These are phyloP conservation scores for Didymella lethalis DNA, from an alignment of 2,329 filamentous ascomycete genomes.

Conservation along the genomic window DNA sequence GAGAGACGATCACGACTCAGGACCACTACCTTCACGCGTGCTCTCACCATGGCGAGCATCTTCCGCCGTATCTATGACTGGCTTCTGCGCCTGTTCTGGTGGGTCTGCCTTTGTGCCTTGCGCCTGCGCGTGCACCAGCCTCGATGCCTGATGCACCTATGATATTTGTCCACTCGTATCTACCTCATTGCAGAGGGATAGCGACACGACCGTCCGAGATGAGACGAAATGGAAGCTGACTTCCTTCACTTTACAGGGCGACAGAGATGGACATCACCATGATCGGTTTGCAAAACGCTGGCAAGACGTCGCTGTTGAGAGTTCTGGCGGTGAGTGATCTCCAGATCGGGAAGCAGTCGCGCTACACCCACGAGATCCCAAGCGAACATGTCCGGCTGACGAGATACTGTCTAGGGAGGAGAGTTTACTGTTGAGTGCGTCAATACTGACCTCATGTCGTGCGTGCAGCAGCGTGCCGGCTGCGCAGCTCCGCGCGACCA, in stretches of 20 bases:
- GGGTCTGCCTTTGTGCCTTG: constrained; percentile 50
- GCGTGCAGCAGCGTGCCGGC: constrained; percentile 38
- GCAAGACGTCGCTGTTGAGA: constrained; percentile 92
- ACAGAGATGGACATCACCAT: constrained; percentile 99
- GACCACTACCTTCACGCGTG: constrained; percentile 44
- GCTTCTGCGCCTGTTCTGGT: constrained; percentile 98
- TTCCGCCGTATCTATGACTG: constrained; percentile 98
- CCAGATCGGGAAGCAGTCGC: constrained; percentile 44
- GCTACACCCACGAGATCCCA: constrained; percentile 33
- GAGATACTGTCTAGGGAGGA: constrained; percentile 72
- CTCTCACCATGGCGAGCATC: constrained; percentile 77
- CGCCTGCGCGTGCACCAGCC: constrained; percentile 21
- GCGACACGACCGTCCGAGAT: constrained; percentile 26
- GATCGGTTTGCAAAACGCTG: constrained; percentile 97
- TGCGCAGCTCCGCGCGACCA: constrained; percentile 42
- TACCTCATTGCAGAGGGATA: constrained; percentile 30
- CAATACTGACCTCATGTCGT: constrained; percentile 35
- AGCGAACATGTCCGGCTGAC: constrained; percentile 38
- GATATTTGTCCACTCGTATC: constrained; percentile 32
- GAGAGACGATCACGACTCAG: constrained; percentile 34
- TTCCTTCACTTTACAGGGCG: constrained; percentile 67
- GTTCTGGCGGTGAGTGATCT: constrained; percentile 84
- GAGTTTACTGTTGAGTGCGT: constrained; percentile 99
- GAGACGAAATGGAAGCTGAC: constrained; percentile 32
- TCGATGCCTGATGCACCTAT: constrained; percentile 42